Base-by-base conservation (phyloP, 208 protist genomes). In the Leishmania lainsoni region DNA sequence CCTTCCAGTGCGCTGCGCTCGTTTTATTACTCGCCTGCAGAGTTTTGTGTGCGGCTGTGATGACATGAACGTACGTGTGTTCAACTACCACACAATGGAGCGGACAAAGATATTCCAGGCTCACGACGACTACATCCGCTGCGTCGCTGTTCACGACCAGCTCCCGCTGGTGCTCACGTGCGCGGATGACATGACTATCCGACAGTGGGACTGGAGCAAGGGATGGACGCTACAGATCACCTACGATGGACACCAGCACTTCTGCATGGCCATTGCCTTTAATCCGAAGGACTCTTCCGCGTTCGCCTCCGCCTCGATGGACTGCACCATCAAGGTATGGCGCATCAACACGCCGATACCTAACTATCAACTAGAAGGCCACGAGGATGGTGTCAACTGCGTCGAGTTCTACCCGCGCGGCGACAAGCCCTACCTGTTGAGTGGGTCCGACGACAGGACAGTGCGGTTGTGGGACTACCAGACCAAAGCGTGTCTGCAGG, bases 381-480 rank as follows among this genome's bases (percentile, higher is more conserved):
- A 99, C 87, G 96, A 98, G 59, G 98, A 99, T 77, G 99, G 99
- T 73, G 98, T 99, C n/a, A 99, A 99, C 89, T 99, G 97, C 84
- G 91, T 99, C 22, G 98, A 99, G 77, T 99, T 99, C 86, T 99
- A 98, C 81, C 89, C 90, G 2, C 98, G 97, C n/a, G 95, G 96
- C 74, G 99, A 99, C 77, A 99, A 99, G 86, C 99, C 99, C 9
- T 99, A 99, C 86, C 86, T 99, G 3, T 92, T 99, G 56, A 98
- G 96, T 59, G 99, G 99, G 17, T 97, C 97, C 39, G 99, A 99
- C 84, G 99, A 99, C 89, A 86, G 86, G 29, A 95, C 89, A 17
- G 97, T 99, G 42, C 99, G 98, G 35, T 87, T 99, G 63, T 99
- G 99, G 99, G 99, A 99, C 82, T 99, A 99, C 89, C 99, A 99